Conservation (phyloP, 2,329 filamentous ascomycete genomes). For the Coniochaeta sp. region DNA sequence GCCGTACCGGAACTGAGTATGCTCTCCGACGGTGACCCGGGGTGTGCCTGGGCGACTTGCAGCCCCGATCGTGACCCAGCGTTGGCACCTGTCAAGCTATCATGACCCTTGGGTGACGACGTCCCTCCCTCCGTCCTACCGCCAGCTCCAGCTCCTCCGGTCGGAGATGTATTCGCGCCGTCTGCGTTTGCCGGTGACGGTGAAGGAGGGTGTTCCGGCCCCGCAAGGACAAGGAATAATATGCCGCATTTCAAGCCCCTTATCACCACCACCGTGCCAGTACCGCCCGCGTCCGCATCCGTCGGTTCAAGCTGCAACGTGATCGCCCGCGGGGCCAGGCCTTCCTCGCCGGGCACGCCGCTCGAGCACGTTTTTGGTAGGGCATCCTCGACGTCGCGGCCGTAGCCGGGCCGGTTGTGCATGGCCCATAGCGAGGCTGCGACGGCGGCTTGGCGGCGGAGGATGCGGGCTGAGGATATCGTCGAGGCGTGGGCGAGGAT, state of each 20-base stretch:
- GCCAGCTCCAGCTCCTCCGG: conserved; percentile 8
- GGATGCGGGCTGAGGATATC: conserved; percentile 40
- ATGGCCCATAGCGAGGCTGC: conserved; percentile 54
- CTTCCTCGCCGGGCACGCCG: conserved; percentile 5
- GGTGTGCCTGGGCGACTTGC: conserved; percentile 16
- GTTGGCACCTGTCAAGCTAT: not conserved
- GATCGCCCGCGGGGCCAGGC: conserved; percentile 23
- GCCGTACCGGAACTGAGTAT: conserved; percentile 36
- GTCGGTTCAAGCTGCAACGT: conserved; percentile 45
- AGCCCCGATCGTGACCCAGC: not conserved
- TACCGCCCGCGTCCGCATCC: conserved; percentile 14
- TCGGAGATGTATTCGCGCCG: conserved; percentile 14
- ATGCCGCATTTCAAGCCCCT: conserved; percentile 50
- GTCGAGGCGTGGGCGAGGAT: conserved; percentile 55
- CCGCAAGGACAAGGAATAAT: conserved; percentile 53
- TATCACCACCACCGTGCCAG: conserved; percentile 51
- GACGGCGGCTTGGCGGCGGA: conserved; percentile 57
- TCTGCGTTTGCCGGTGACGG: not conserved
- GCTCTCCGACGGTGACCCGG: conserved; percentile 34
- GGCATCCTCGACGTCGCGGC: conserved; percentile 16
- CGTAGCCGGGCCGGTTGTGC: conserved; percentile 35
- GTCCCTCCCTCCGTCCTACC: conserved; percentile 31
- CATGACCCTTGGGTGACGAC: not conserved
- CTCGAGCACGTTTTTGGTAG: conserved; percentile 6
- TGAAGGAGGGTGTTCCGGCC: conserved; percentile 3